Conservation (phyloP, 2,329 filamentous ascomycete genomes). For the Emmonsiellopsis sp. region DNA sequence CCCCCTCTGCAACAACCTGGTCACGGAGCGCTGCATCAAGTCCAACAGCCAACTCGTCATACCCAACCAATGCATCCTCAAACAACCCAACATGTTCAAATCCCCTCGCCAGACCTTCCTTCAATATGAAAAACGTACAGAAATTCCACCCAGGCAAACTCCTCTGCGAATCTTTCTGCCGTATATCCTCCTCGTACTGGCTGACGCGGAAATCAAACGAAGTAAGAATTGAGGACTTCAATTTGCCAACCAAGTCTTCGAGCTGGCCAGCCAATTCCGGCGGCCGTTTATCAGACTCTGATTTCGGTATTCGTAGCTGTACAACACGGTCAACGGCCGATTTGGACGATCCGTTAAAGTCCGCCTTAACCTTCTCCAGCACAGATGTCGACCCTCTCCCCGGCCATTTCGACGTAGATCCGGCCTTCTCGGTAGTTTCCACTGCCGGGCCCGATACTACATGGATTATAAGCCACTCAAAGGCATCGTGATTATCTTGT, state of each 20-base stretch:
- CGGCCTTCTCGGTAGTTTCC: conserved; percentile 54
- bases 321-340: conserved; percentile 65
- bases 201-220: conserved; percentile 86
- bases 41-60: conserved; percentile 85
- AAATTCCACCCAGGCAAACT: conserved; percentile 95
- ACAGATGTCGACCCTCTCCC: conserved; percentile 70
- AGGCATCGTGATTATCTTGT: conserved; percentile 91
- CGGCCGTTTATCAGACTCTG: conserved; percentile 53
- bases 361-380: conserved; percentile 77
- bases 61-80: conserved; percentile 88
- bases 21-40: conserved; percentile 75
- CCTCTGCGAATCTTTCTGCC: conserved; percentile 82
- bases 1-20: conserved; percentile 51
- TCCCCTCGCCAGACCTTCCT: conserved; percentile 84
- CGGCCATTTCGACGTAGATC: conserved; percentile 61
- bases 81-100: conserved; percentile 95
- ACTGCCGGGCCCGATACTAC: conserved; percentile 89
- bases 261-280: conserved; percentile 75
- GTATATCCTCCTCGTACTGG: conserved; percentile 96
- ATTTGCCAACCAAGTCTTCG: conserved; percentile 71
- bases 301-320: conserved; percentile 65
- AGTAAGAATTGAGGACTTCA: conserved; percentile 76
- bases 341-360: conserved; percentile 77
- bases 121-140: conserved; percentile 96
- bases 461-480: conserved; percentile 90